Base-by-base conservation (phyloP, 2,329 filamentous ascomycete genomes). In the Cladophialophora carrionii region DNA sequence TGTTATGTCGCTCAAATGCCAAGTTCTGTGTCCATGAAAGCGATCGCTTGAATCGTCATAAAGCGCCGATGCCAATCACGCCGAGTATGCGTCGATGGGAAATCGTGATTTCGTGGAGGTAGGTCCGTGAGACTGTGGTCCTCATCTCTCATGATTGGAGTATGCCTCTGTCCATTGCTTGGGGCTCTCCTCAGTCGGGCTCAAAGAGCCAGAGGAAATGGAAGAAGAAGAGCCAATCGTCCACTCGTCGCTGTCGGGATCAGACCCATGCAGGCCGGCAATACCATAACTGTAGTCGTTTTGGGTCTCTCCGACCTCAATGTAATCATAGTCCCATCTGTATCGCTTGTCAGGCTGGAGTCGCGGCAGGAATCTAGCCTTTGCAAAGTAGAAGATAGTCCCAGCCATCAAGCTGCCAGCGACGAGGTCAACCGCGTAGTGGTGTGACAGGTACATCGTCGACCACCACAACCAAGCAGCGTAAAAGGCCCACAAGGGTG, bases 401-500 rank as follows among this genome's bases (percentile, higher is more conserved):
- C 88, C 88, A 26, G 92, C 90, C 65, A 92, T 78, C 57, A 96
- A 82, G 75, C 89, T 92, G 71, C 94, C 94, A 41, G 86, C 91
- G 29, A 97, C 91, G 57, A 98, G 83, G 77, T 98, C 94, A 48
- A 98, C 90, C 34, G 93, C 94, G 76, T 98, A 98, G 80, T 98
- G 94, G 79, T 98, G 94, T 74, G 91, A 96, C 59, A 98, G 86
- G 76, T 98, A 97, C 92, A 98, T 96, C 71, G 94, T 98, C 12
- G 93, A 90, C 92, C 94, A 98, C 91, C 92, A 97, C 73, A 97
- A 88, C 94, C 94, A 97, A 75, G 90, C 85, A 52, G 90, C 90
- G 78, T 97, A 98, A 69, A 85, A 83, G 69, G 93, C 85, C 78
- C 96, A 96, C 60, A 95, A 79, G 12, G 89, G 87, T 71, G 90